These are phyloP conservation scores for Sphagnum magellanicum DNA, from an alignment of 228 moss, liverwort and hornwort genomes.

Conservation along the genomic window DNA sequence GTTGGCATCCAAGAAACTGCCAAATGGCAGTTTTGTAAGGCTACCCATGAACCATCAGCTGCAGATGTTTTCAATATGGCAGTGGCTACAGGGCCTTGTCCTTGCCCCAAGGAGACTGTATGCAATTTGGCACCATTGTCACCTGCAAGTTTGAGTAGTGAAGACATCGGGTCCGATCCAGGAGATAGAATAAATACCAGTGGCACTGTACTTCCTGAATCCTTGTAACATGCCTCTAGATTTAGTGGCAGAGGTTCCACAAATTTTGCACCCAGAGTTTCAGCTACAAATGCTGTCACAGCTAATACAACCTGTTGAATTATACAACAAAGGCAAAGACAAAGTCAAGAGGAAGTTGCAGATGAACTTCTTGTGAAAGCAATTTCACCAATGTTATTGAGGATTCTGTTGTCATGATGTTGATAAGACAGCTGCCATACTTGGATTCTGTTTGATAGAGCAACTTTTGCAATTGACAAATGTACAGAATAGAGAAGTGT, in stretches of 20 bases:
- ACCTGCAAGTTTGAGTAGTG: slow-evolving; percentile 46
- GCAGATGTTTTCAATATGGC: slow-evolving; percentile 50
- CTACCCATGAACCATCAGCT: slow-evolving; percentile 73
- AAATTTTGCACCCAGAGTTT: slow-evolving; percentile 52
- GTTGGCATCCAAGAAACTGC: slow-evolving; percentile 91
- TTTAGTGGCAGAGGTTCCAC: slow-evolving; percentile 67
- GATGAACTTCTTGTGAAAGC: neutral
- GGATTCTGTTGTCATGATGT: neutral
- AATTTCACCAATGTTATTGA: neutral
- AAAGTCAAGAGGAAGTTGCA: neutral
- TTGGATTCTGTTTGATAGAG: neutral
- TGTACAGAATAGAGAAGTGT: too few relatives aligned
- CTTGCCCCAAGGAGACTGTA: slow-evolving; percentile 72
- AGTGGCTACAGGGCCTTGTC: slow-evolving; percentile 65
- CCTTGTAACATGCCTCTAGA: slow-evolving; percentile 68
- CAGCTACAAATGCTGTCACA: slow-evolving; percentile 46
- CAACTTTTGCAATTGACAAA: too few relatives aligned
- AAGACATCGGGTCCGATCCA: slow-evolving; percentile 81
- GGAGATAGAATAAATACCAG: slow-evolving; percentile 72
- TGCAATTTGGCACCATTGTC: slow-evolving; percentile 71
- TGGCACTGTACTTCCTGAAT: slow-evolving; percentile 53
- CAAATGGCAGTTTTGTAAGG: slow-evolving; percentile 75
- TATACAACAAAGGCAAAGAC: too few relatives aligned
- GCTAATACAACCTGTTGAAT: slow-evolving; percentile 46
- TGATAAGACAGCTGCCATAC: neutral